Base-by-base conservation (phyloP, 352 stramenopile genomes). In the Phytophthora sp. region DNA sequence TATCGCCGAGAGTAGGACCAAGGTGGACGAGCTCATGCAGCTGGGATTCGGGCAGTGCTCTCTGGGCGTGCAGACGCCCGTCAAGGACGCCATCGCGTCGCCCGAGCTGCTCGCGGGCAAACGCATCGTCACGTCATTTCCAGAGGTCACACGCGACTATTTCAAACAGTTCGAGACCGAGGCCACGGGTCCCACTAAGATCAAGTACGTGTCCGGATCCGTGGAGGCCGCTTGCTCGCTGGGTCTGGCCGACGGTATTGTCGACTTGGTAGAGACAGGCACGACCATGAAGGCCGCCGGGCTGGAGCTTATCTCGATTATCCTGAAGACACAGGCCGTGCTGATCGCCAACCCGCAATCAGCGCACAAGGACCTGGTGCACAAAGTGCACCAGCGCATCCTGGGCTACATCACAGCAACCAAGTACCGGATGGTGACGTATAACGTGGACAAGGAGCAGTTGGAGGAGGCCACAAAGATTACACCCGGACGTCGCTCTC, bases 251-350 rank as follows among this genome's bases (percentile, higher is more conserved):
- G 97, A 99, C 75, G 97, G 95, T 42, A 98, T 99, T 60, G 96
- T 99, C 26, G 97, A 99, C 86, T 83, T 99, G 24, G 96, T 99
- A 13, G 97, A 99, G 80, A 99, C 97, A 11, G 97, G 97, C 26
- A 99, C 97, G 31, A 99, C 97, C 24, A 99, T 99, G 97, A 97
- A 94, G 69, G 97, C 97, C 26, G 97, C 97, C 20, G 97, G 97
- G 1, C 74, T 99, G 33, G 96, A 99, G 76, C 79, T 99, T 36
- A 88, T 99, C 55, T 92, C 85, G 30, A 97, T 95, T 18, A 97
- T 99, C 67, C 74, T 99, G 42, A 74, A 83, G 31, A 96, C 88
- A 5, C 71, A 99, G 79, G 90, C 96, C 42, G 90, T 99, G 57
- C 84, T 99, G 35, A 96, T 96, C 60, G 76, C 86, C 36, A 97